These are phyloP conservation scores for Monosporozyma solicola DNA, from an alignment of 805 yeast species.

Conservation along the genomic window DNA sequence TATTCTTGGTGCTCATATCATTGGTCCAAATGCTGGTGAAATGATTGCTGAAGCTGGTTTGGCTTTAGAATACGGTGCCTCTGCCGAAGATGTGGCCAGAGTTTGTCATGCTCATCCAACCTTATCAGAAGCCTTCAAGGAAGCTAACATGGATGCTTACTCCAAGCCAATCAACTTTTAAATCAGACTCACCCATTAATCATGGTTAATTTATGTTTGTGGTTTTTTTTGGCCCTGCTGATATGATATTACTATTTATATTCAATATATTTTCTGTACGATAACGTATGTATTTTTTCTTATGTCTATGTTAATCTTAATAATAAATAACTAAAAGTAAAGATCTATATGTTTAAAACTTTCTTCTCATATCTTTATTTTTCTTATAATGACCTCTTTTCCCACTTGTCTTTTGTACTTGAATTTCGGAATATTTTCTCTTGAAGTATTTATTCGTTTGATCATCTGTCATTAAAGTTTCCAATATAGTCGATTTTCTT, in stretches of 20 bases:
- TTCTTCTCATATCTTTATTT: constrained; percentile 48
- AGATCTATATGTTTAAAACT: constrained; percentile 2
- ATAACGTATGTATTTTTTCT: neutral
- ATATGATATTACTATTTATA: neutral
- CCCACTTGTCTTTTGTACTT: constrained; percentile 51
- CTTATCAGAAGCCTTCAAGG: constrained; percentile 94
- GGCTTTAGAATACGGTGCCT: constrained; percentile 97
- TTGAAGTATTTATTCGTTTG: constrained; percentile 69
- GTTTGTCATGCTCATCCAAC: constrained; percentile 99
- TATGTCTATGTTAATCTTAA: neutral
- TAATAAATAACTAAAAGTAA: neutral
- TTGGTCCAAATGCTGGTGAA: constrained; percentile 98
- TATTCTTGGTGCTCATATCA: constrained; percentile 90
- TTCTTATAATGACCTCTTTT: constrained; percentile 59
- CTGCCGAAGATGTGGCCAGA: constrained; percentile 95
- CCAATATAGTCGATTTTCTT: constrained; percentile 70
- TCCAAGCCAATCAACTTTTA: constrained; percentile 77
- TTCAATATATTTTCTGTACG: neutral
- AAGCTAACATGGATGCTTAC: constrained; percentile 89
- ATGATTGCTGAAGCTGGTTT: constrained; percentile 98
- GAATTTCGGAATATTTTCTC: constrained; percentile 76
- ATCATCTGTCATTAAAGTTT: constrained; percentile 69
- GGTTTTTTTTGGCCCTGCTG: neutral
- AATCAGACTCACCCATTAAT: neutral
- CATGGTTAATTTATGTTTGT: neutral